phyloP scores from a whole-genome alignment of 2,329 filamentous ascomycete genomes.

The Botrytis cinerea region DNA sequence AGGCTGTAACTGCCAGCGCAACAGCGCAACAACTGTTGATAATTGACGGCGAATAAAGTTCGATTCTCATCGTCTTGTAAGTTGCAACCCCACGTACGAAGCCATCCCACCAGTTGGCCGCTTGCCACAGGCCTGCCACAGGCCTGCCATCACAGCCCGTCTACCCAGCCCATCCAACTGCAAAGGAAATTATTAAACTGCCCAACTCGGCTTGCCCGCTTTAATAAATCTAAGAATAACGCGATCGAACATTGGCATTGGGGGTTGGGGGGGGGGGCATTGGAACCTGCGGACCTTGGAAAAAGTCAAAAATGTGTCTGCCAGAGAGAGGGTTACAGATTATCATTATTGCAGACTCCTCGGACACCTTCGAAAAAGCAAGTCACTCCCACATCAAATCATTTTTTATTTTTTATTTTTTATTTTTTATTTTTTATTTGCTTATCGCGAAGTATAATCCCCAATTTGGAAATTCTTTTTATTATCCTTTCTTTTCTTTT shows the following conservation, averaged over 20 bases:
- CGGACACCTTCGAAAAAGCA: neutral
- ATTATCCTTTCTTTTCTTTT: no score
- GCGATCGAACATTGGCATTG: neutral
- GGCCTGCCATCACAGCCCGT: constrained; percentile 2
- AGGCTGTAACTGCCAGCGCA: constrained; percentile 13
- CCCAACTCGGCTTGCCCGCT: neutral
- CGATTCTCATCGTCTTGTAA: neutral
- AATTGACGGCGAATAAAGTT: neutral
- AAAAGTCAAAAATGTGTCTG: neutral
- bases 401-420: no score
- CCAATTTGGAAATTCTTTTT: neutral
- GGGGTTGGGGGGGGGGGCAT: neutral
- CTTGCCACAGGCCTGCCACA: constrained; percentile 10
- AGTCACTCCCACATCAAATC: neutral
- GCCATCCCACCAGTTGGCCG: constrained; percentile 13
- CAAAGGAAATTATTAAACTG: neutral
- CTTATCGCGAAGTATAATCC: neutral
- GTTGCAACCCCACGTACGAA: neutral
- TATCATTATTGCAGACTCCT: neutral
- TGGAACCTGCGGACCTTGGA: neutral
- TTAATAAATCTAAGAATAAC: constrained; percentile 2
- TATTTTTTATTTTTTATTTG: no score
- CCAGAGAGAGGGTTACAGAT: constrained; percentile 1
- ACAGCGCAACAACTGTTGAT: constrained; percentile 9
- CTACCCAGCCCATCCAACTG: neutral